Conservation (phyloP, 441 rosid species). For the Breynia disticha region DNA sequence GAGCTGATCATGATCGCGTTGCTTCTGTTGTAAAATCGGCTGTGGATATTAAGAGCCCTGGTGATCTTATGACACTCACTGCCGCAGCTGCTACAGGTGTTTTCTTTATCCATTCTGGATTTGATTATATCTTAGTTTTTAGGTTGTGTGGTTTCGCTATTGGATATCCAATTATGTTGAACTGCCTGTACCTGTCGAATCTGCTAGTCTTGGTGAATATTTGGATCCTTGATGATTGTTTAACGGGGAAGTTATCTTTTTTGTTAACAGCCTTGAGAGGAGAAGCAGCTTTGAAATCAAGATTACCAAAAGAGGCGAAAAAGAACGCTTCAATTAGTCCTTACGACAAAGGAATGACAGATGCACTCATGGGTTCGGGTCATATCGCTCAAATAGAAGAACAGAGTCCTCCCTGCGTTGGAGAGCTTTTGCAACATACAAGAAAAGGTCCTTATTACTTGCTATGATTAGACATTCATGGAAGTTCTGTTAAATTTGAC, state of each 20-base stretch:
- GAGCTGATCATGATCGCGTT: slow-evolving; percentile 71
- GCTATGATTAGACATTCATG: too few species aligned
- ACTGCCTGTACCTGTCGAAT: too few species aligned
- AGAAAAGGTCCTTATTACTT: slow-evolving; percentile 37
- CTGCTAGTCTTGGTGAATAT: background rate
- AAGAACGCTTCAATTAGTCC: slow-evolving; percentile 82
- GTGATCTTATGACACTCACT: slow-evolving; percentile 89
- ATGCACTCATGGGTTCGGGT: slow-evolving; percentile 32
- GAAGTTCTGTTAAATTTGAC: background rate
- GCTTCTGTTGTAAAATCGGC: slow-evolving; percentile 71
- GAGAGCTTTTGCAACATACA: slow-evolving; percentile 64
- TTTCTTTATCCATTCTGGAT: background rate
- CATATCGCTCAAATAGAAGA: slow-evolving; percentile 34
- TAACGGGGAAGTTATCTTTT: background rate
- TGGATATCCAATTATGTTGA: too few species aligned
- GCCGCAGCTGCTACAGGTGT: slow-evolving; percentile 94
- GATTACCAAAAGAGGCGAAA: slow-evolving; percentile 76
- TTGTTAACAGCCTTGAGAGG: slow-evolving; percentile 63
- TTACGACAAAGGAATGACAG: slow-evolving; percentile 52
- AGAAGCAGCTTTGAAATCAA: slow-evolving; percentile 73
- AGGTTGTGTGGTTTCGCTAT: background rate
- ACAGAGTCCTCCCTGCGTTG: slow-evolving; percentile 45
- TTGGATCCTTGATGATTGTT: background rate
- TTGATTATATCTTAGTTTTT: background rate
- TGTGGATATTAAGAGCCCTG: slow-evolving; percentile 58